Percentiles rank a stretch among this genome's conserved stretches.
These are phyloP conservation scores for Lanmaoa pseudosensibilis DNA, from an alignment of 768 basidiomycete genomes.

Conservation along the genomic window DNA sequence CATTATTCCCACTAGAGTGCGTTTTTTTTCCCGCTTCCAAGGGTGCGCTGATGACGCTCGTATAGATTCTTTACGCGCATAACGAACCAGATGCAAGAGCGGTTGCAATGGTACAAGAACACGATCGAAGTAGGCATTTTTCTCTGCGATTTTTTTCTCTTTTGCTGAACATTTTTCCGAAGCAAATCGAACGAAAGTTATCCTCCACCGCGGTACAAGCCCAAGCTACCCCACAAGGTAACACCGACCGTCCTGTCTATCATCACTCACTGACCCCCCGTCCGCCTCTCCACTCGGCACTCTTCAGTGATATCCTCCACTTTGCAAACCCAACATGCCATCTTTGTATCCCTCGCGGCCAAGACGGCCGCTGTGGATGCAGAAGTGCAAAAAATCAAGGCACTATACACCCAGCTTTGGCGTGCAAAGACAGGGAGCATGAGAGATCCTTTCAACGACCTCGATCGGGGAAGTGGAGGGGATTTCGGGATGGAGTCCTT, in stretches of 20 bases:
- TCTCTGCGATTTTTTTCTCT: background rate
- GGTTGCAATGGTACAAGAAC: conserved; percentile 74
- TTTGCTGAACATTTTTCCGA: background rate
- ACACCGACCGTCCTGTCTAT: conserved; percentile 4
- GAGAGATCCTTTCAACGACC: conserved; percentile 74
- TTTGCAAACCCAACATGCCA: conserved; percentile 76
- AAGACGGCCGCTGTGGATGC: conserved; percentile 73
- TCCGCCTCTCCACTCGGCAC: background rate
- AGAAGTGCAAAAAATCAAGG: conserved; percentile 76
- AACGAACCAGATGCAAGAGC: conserved; percentile 68
- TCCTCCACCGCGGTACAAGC: conserved; percentile 62
- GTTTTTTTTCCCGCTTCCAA: conserved; percentile 25
- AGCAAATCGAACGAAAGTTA: conserved; percentile 75
- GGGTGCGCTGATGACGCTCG: background rate
- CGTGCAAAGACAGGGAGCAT: conserved; percentile 77
- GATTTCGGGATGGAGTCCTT: conserved; percentile 46
- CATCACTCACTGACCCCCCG: background rate
- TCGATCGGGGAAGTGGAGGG: conserved; percentile 38
- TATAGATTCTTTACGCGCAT: conserved; percentile 71
- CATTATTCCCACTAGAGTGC: conserved; percentile 80
- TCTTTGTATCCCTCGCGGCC: conserved; percentile 73
- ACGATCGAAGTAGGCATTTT: conserved; percentile 65
- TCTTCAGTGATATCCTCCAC: conserved; percentile 69
- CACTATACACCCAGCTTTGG: conserved; percentile 76
- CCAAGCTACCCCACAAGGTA: conserved; percentile 77